Conservation (phyloP, 768 basidiomycete species). For the Grammothele lineata region DNA sequence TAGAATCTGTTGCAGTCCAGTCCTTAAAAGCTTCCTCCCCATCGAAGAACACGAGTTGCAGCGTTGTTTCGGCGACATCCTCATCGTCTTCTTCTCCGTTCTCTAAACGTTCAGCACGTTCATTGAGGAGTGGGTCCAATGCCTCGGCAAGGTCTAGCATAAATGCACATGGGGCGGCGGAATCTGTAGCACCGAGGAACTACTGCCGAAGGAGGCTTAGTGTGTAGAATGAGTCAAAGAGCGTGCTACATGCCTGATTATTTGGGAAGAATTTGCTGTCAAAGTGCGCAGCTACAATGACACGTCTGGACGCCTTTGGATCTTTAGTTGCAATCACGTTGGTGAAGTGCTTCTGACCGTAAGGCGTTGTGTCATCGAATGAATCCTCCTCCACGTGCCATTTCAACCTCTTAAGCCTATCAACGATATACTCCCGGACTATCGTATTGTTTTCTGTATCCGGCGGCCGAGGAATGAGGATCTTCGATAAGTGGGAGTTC, state of each 20-base stretch:
- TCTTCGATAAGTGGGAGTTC: conserved; percentile 70
- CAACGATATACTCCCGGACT: conserved; percentile 79
- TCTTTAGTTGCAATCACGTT: conserved; percentile 97
- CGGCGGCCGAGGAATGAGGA: conserved; percentile 82
- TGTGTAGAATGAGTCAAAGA: not conserved
- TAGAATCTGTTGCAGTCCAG: conserved; percentile 88
- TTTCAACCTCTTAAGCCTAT: conserved; percentile 61
- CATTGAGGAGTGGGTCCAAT: conserved; percentile 67
- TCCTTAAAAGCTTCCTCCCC: conserved; percentile 93
- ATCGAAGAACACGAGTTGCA: conserved; percentile 94
- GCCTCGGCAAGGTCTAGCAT: conserved; percentile 89
- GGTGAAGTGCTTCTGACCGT: conserved; percentile 73
- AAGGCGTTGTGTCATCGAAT: conserved; percentile 77
- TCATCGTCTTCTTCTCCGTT: conserved; percentile 66
- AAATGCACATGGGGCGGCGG: conserved; percentile 92
- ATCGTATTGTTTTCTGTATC: conserved; percentile 75
- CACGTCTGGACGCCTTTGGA: conserved; percentile 71
- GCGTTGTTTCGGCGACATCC: conserved; percentile 74
- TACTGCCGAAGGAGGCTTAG: conserved; percentile 29
- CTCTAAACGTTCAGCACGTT: conserved; percentile 50
- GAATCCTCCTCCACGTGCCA: conserved; percentile 89
- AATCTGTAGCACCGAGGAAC: conserved; percentile 98
- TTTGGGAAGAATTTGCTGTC: conserved; percentile 85
- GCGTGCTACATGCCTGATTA: conserved; percentile 56
- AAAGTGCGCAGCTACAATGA: conserved; percentile 89